Evolutionary conservation across 495 filamentous ascomycete species (phyloP).

Genomic region (Penicillium angulare): DNA sequence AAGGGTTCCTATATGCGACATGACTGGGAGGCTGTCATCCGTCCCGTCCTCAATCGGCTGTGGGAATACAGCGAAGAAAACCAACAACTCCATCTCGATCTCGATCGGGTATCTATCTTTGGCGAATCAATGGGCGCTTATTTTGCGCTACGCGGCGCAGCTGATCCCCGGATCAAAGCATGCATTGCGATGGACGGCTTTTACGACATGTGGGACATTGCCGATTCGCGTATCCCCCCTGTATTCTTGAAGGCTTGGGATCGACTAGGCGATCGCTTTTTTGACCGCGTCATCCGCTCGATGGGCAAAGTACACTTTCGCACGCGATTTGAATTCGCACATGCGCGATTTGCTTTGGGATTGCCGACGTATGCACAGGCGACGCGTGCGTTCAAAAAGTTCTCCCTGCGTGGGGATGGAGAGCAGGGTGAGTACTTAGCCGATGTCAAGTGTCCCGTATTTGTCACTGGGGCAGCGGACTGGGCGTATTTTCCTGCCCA

Average conservation of each 20-base stretch:
- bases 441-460: conserved; percentile 7
- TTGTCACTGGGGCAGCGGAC: conserved; percentile 13
- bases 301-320: no score
- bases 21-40: conserved; percentile 31
- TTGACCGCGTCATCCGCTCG: no score
- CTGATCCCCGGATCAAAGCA: conserved; percentile 43
- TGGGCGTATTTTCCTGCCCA: conserved; percentile 5
- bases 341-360: no score
- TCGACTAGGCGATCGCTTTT: conserved; percentile 32
- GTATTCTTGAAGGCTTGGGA: conserved; percentile 20
- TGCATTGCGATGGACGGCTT: conserved; percentile 43
- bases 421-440: not conserved
- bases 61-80: not conserved
- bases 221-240: conserved; percentile 25
- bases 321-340: no score
- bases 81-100: conserved; percentile 40
- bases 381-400: conserved; percentile 3
- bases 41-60: conserved; percentile 34
- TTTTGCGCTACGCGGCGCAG: conserved; percentile 35
- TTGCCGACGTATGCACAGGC: conserved; percentile 5
- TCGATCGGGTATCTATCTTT: conserved; percentile 33
- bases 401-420: conserved; percentile 3
- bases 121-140: conserved; percentile 49
- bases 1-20: conserved; percentile 31
- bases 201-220: conserved; percentile 37